phyloP scores from a whole-genome alignment of 2,329 filamentous ascomycete genomes.

The Immersiporthe knoxdaviesiana region DNA sequence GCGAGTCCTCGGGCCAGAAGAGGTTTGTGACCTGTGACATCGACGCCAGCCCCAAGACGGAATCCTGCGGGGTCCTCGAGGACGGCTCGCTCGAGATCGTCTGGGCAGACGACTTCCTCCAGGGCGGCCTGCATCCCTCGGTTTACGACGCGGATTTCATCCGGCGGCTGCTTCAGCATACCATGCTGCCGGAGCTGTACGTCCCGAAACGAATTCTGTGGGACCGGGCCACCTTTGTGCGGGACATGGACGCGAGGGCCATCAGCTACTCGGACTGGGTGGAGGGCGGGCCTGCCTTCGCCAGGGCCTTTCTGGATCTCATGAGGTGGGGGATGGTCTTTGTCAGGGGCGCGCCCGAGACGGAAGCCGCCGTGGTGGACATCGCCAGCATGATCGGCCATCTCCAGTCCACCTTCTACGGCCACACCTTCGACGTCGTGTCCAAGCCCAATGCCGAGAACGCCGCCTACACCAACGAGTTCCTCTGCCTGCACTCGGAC shows the following conservation, averaged over 20 bases:
- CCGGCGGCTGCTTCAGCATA: conserved; percentile 28
- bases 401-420: conserved; percentile 88
- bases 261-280: conserved; percentile 76
- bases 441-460: conserved; percentile 85
- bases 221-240: conserved; percentile 43
- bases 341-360: conserved; percentile 72
- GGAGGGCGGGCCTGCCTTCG: conserved; percentile 58
- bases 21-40: conserved; percentile 51
- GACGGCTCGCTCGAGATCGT: conserved; percentile 56
- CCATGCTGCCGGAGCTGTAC: conserved; percentile 41
- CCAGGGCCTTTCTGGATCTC: conserved; percentile 64
- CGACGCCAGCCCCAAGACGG: conserved; percentile 39
- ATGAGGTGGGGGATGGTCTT: conserved; percentile 74
- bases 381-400: conserved; percentile 76
- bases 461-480: conserved; percentile 83
- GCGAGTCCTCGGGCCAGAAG: conserved; percentile 63
- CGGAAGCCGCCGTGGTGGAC: conserved; percentile 64
- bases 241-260: conserved; percentile 50
- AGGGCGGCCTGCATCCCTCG: conserved; percentile 38
- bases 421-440: conserved; percentile 85
- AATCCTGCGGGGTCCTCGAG: conserved; percentile 36
- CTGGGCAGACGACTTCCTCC: conserved; percentile 58
- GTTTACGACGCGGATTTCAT: conserved; percentile 40
- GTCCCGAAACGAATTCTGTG: conserved; percentile 44
- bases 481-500: conserved; percentile 90